Conservation (phyloP, 2,329 filamentous ascomycete species). For the Colletotrichum graminicola region DNA sequence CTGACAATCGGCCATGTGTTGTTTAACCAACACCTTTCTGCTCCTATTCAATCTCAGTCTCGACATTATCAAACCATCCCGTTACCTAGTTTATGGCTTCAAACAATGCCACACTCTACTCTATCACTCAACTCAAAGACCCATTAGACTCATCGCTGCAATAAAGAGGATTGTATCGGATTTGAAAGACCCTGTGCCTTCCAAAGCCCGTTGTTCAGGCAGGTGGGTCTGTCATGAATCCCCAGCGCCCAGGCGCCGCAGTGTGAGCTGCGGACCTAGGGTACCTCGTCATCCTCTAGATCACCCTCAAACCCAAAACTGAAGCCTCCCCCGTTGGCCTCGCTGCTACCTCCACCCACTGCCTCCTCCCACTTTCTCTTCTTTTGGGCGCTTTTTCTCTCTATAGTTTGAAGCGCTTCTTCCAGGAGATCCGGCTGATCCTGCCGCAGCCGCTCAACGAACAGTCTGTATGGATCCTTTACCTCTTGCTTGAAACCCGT, state of each 20-base stretch:
- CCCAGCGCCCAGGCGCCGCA: not conserved
- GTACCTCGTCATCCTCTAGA: slow-evolving; percentile 57
- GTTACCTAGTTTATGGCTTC: not conserved
- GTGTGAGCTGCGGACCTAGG: slow-evolving; percentile 14
- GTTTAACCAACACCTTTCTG: not conserved
- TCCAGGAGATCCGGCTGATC: slow-evolving; percentile 76
- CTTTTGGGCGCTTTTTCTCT: slow-evolving; percentile 71
- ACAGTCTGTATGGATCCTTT: slow-evolving; percentile 78
- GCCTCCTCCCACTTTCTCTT: slow-evolving; percentile 91
- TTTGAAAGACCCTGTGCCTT: not conserved
- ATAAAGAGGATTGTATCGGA: not conserved
- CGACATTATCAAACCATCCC: not conserved
- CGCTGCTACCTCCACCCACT: slow-evolving; percentile 63
- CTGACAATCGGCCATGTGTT: not conserved
- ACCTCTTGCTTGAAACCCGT: slow-evolving; percentile 85
- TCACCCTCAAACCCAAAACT: slow-evolving; percentile 68
- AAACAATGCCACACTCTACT: too few relatives aligned
- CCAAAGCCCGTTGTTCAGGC: not conserved
- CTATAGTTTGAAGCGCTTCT: slow-evolving; percentile 73
- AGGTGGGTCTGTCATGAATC: not conserved
- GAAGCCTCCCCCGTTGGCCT: slow-evolving; percentile 56
- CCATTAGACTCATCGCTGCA: not conserved
- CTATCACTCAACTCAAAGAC: not conserved
- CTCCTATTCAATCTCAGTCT: not conserved
- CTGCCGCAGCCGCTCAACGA: slow-evolving; percentile 75